Evolutionary conservation across 2,329 filamentous ascomycete genomes (phyloP), one percentile per base, ranked within the genome.

Genomic region (Dothideomycetes sp.): DNA sequence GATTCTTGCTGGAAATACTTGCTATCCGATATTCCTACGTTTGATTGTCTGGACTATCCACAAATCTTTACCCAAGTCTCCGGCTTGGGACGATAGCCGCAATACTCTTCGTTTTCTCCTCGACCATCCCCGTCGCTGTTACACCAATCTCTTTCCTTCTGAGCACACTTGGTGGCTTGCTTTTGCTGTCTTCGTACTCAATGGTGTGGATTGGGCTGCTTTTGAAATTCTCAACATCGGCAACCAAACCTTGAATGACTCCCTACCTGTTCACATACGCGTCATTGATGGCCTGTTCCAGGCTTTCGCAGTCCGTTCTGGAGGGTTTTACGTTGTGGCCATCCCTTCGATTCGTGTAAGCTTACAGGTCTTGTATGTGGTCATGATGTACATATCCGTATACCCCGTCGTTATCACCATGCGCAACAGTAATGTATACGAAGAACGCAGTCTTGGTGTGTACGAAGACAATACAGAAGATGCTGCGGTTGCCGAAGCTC

Each of bases 301-400:
- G 58, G 72, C 75, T 49, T 47, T 75, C 51, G 58, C 67, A 47
- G 54, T 70, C 44, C 47, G 74, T 53, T 61, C 64, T 56, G 54
- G 73, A 45, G 58, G 74, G 51, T 57, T 65, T 63, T 59, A 73
- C 59, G 51, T 75, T 31, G 63, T 76, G 22, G 54, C 62, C 13
- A 57, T 58, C 5, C 55, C 69, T 3, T 54, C 53, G 1, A 61
- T 77, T 2, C 72, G 69, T 25, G 71, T 75, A 4, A 68, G 65
- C 2, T 65, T 77, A 0, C 75, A 76, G 44, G 67, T 78, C 24
- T 67, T 74, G 23, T 71, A 77, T 43, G 61, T 79, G 0, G 65
- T 76, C 31, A 79, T 80, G 76, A 80, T 80, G 76, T 80, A 78
- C 55, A 77, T 80, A 33, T 70, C 70, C 4, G 69, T 73, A 4